Base-by-base conservation (phyloP, 83 land plant genomes). In the Thuja plicata region DNA sequence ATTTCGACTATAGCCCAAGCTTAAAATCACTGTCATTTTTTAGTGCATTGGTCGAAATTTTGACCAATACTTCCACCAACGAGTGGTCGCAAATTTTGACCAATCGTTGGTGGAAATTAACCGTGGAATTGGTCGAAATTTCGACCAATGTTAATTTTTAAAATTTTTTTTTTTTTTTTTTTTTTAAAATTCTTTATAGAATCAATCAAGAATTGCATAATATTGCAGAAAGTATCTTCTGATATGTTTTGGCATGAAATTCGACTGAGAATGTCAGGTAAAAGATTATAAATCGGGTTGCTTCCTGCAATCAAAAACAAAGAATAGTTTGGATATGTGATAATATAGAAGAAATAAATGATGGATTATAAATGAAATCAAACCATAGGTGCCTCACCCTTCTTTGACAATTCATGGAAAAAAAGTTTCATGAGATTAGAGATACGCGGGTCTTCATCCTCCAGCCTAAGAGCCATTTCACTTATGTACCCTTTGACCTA, bases 401-500 rank as follows among this genome's bases (percentile, higher is more conserved):
- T 97, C 92, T 98, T 98, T 43, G 99, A 96, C 76, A 98, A 91
- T 88, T 98, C 99, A 89, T 93, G 92, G 86, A 98, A 97, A 90
- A 98, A 96, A 32, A 98, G 96, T 91, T 93, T 97, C 60, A 94
- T 99, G 57, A 96, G 97, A 90, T 92, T 95, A 52, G 97, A 94
- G 74, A 97, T 98, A 74, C 99, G 95, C 54, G 91, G 91, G 88
- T 97, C 98, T 85, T 95, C 97, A 91, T 98, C 99, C 92, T 97
- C 99, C 66, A 97, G 82, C 41, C 96, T 86, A 38, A 96, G 84
- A 87, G 97, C 94, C 98, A 98, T 97, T 91, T 98, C 99, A 92
- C 96, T 93, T 82, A 98, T 98, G 86, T 96, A 94, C 35, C 99
- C 99, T 91, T 98, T 98, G 52, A 98, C 99, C 99, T 98, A 80